phyloP scores from a whole-genome alignment of 2,329 filamentous ascomycete genomes.

The Talaromyces sp. region DNA sequence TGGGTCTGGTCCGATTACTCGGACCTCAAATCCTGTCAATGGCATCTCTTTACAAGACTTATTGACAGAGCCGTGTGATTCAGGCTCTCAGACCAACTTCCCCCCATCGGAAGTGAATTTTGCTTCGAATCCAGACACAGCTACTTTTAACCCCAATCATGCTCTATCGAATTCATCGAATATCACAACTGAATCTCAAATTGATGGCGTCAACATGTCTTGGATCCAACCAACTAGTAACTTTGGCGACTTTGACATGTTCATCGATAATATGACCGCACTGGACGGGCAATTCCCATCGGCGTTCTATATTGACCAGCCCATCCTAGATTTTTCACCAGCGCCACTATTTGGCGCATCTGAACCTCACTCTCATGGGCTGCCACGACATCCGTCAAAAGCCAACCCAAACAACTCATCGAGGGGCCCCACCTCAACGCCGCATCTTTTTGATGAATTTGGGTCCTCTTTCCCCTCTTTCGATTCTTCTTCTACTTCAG shows the following conservation, averaged over 20 bases:
- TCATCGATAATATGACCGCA: slow-evolving; percentile 4
- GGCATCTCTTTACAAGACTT: too few species aligned
- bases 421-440: neutral
- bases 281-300: neutral
- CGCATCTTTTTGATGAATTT: slow-evolving; percentile 6
- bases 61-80: too few species aligned
- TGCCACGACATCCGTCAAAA: neutral
- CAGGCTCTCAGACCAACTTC: neutral
- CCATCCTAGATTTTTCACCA: neutral
- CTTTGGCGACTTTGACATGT: slow-evolving; percentile 6
- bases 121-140: too few species aligned
- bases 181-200: neutral
- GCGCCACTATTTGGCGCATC: neutral
- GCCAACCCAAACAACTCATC: neutral
- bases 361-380: neutral
- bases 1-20: neutral
- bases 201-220: neutral
- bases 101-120: neutral
- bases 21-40: neutral
- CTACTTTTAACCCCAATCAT: too few species aligned
- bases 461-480: slow-evolving; percentile 3
- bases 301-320: slow-evolving; percentile 1
- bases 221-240: neutral
- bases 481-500: neutral
- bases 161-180: neutral